Evolutionary conservation across 768 basidiomycete species (phyloP), one percentile per base, ranked within the genome.

Genomic region (Crucibulum laeve): DNA sequence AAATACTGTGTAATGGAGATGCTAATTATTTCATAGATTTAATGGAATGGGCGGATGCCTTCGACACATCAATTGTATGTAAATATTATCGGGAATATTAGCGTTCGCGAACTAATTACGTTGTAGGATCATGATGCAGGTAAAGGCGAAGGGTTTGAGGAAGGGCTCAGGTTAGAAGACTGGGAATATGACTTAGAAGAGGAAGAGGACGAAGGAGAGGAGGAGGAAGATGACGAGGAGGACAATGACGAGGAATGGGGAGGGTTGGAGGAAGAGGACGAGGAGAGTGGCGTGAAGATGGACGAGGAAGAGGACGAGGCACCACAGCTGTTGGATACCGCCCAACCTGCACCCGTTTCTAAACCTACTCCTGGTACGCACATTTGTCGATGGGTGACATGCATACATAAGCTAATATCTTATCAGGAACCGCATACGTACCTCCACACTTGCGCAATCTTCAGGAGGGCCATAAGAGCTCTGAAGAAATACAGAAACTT

Each of bases 381-480:
- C 22, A 15, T 24, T 43, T 38, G 39, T 51, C 42, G 7, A 38
- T 21, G 43, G 26, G 17, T 24, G 38, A 11, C 7, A 7, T 32
- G 43, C 33, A 33, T 36, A 10, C 15, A 17, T 35, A 24, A 17
- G 21, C 18, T 40, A 44, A 51, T 23, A 13, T 25, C 28, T 5
- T 34, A 40, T 25, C 46, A 73, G 75, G 60, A 18, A 57, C 69
- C 4, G 71, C 74, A 19, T 96, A 95, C 57, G 61, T 93, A n/a
- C 91, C 92, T 0, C 91, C 93, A 1, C 82, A 88, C 53, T 64
- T 91, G 2, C 77, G 90, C 24, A 72, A 74, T 28, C 47, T 15
- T 5, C 42, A 51, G 18, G 51, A 54, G 47, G 57, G 60, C 15
- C n/a, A n/a, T n/a, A 50, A 60, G 15, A 53, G 59, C n/a, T 66